Evolutionary conservation across 1,139 yeast species (phyloP).

Genomic region (Pneumocystis oryctolagi): DNA sequence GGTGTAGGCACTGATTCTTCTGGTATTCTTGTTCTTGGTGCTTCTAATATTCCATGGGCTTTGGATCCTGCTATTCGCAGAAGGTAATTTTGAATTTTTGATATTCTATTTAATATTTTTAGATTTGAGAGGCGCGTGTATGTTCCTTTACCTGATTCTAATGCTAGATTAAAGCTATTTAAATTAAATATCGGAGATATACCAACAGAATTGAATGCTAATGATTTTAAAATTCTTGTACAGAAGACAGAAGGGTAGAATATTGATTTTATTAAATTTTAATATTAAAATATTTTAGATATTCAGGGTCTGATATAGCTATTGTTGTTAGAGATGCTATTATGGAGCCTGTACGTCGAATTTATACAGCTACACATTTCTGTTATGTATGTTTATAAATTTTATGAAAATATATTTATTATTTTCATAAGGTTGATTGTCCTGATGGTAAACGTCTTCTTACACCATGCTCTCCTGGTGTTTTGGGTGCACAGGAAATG

Average conservation of each 20-base stretch:
- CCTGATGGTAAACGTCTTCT: constrained; percentile 31
- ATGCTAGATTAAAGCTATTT: constrained; percentile 86
- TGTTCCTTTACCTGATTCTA: constrained; percentile 83
- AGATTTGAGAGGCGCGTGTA: constrained; percentile 80
- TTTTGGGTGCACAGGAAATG: constrained; percentile 69
- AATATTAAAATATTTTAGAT: constrained; percentile 20
- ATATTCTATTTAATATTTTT: background rate
- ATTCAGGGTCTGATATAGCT: constrained; percentile 93
- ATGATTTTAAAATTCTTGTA: constrained; percentile 65
- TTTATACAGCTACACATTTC: constrained; percentile 94
- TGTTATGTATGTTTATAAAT: constrained; percentile 32
- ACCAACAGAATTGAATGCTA: constrained; percentile 60
- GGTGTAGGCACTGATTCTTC: constrained; percentile 93
- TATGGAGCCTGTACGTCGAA: constrained; percentile 94
- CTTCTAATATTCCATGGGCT: constrained; percentile 98
- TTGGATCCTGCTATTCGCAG: constrained; percentile 94
- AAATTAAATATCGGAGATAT: constrained; percentile 84
- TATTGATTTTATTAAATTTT: background rate
- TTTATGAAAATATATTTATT: constrained; percentile 3
- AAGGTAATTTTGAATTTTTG: constrained; percentile 29
- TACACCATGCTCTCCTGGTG: constrained; percentile 97
- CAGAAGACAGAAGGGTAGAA: constrained; percentile 74
- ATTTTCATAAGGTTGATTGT: constrained; percentile 20
- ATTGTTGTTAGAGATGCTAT: constrained; percentile 94
- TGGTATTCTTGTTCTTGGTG: constrained; percentile 91